Base-by-base conservation (phyloP, 129 eudicot genomes). In the Glebionis coronaria region DNA sequence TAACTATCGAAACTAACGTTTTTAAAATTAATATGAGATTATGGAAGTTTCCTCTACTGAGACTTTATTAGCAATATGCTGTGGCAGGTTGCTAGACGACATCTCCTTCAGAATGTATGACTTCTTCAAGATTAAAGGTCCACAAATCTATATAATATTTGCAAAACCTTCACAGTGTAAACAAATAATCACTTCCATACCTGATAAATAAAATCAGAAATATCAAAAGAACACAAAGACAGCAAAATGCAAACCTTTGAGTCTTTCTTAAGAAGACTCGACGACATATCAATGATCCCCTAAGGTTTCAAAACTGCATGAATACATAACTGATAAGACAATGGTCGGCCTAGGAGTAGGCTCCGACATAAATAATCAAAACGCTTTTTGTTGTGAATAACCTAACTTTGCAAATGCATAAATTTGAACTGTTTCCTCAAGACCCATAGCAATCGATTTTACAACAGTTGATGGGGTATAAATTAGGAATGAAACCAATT, bases 201-300 rank as follows among this genome's bases (percentile, higher is more conserved):
- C 38, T 60, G 49, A 65, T 51, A 28, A 63, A 38, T 20, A 45
- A 56, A 51, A n/a, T 20, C 0, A 46, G 2, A 73, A 21, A 27
- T 12, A 46, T 4, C 21, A 20, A 63, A 35, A 51, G 2, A 49
- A 9, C 3, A 44, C 14, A 13, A 16, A 35, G 14, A 25, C 52
- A 45, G 50, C 52, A 68, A 53, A 65, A 10, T 45, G 19, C 69
- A 44, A 66, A 94, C 97, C 99, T 86, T 69, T 75, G 55, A 89
- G n/a, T n/a, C n/a, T n/a, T n/a, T n/a, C 72, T 68, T 85, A 73
- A 89, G 79, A 63, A 70, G 38, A 20, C 90, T 85, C 56, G 90
- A 80, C 29, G 84, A 80, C 76, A 89, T 2, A 78, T 89, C 95
- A 83, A 94, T 68, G 64, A 82, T n/a, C 74, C 99, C 99, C 89